Evolutionary conservation across 495 filamentous ascomycete genomes (phyloP), one percentile per base, ranked within the genome.

Genomic region (Daldinia caldariorum): DNA sequence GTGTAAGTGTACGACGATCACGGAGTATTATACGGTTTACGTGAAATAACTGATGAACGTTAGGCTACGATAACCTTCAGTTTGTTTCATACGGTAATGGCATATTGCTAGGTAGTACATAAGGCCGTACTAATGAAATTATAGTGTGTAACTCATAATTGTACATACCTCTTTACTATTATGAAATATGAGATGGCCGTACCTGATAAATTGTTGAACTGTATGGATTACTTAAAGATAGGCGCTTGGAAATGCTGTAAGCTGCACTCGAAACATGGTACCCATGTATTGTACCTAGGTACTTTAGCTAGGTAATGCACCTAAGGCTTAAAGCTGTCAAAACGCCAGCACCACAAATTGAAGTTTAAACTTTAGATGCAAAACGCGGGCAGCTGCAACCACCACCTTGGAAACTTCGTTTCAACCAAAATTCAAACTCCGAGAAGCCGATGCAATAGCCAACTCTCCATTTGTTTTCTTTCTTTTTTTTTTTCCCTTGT

Each of bases 271-370:
- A n/a, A n/a, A n/a, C 26, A 26, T 26, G 26, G 26, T 26, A 26
- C 26, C 26, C 26, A 26, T 26, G 26, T 26, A 26, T 26, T 26
- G 26, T 53, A 53, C 49, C 8, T 53, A 53, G 12, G 53, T 56
- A 56, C n/a, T n/a, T n/a, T n/a, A n/a, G n/a, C n/a, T n/a, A n/a
- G 12, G 53, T 56, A 56, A 56, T 32, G 12, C 26, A 53, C 18
- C 10, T 10, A 47, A 45, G 13, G 12, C 3, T 6, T 1, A 18
- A 51, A n/a, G 26, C n/a, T n/a, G 10, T 51, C 49, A 56, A 53
- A 56, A 56, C 2, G 29, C 31, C 31, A 56, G 32, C 53, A 34
- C 53, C 53, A n/a, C 53, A 56, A 56, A 56, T 26, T 26, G 26
- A 26, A 26, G 53, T 56, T 56, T 37, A 56, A 56, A 37, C n/a